phyloP scores from a whole-genome alignment of 805 yeast species.

The Lipomyces anomalus region DNA sequence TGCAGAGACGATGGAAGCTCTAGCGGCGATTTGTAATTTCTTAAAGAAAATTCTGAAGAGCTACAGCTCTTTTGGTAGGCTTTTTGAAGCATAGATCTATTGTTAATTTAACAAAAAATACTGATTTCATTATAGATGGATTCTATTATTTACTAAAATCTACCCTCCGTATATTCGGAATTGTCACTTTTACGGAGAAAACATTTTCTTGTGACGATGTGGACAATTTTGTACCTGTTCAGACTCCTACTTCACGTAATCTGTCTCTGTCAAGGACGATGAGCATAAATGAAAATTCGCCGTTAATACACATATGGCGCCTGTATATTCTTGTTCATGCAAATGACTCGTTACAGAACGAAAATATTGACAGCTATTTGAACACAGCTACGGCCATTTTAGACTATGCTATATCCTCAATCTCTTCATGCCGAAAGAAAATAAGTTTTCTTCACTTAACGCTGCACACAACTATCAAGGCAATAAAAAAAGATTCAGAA shows the following conservation, averaged over 20 bases:
- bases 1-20: constrained; percentile 11
- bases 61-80: too few relatives aligned
- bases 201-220: constrained; percentile 3
- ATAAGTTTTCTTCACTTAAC: not conserved
- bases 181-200: constrained; percentile 5
- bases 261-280: not conserved
- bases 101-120: constrained; percentile 2
- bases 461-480: not conserved
- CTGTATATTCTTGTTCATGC: too few relatives aligned
- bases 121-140: constrained; percentile 1
- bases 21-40: constrained; percentile 12
- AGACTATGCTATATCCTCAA: not conserved
- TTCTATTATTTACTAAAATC: constrained; percentile 4
- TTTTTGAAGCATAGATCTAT: not conserved
- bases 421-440: constrained; percentile 2
- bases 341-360: too few relatives aligned
- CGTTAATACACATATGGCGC: constrained; percentile 4
- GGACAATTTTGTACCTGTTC: constrained; percentile 7
- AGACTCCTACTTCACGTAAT: not conserved
- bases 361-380: not conserved
- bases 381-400: not conserved
- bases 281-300: not conserved
- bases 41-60: constrained; percentile 1
- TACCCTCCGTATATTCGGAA: constrained; percentile 7
- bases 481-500: too few relatives aligned